A percentile compares a stretch with the other conserved stretches of the same genome.
phyloP scores from a whole-genome alignment of 371 early-diverging fungal genomes.

The Nematocida sp. region DNA sequence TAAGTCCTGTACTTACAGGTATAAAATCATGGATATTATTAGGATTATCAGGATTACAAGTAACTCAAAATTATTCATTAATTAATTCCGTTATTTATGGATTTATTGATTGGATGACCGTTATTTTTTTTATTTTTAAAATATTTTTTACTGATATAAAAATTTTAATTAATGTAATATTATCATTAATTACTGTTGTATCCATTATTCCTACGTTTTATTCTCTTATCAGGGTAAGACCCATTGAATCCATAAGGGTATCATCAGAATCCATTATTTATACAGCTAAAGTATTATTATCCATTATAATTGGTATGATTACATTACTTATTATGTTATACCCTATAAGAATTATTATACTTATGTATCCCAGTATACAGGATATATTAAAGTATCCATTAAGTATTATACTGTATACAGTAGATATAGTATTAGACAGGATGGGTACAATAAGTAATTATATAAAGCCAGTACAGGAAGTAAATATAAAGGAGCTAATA shows the following conservation, averaged over 20 bases:
- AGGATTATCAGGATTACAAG: background rate
- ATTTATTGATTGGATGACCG: background rate
- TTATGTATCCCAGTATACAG: background rate
- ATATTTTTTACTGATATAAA: background rate
- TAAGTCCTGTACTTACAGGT: background rate
- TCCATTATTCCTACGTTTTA: background rate
- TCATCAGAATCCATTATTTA: background rate
- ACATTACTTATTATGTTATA: background rate
- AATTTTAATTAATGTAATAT: background rate
- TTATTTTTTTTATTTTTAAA: background rate
- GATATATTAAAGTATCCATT: background rate
- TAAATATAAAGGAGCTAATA: too few relatives aligned
- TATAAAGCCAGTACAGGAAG: too few relatives aligned
- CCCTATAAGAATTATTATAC: background rate
- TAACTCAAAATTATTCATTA: background rate
- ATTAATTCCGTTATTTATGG: background rate
- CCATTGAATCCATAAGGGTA: background rate
- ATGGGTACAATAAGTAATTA: background rate
- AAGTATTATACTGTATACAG: background rate
- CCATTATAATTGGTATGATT: background rate
- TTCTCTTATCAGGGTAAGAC: background rate
- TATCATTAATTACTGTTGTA: background rate
- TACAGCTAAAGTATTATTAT: background rate
- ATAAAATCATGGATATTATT: background rate
- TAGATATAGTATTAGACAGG: background rate